phyloP scores from a whole-genome alignment of 305 asterid genomes.

The Petunia hybrid region DNA sequence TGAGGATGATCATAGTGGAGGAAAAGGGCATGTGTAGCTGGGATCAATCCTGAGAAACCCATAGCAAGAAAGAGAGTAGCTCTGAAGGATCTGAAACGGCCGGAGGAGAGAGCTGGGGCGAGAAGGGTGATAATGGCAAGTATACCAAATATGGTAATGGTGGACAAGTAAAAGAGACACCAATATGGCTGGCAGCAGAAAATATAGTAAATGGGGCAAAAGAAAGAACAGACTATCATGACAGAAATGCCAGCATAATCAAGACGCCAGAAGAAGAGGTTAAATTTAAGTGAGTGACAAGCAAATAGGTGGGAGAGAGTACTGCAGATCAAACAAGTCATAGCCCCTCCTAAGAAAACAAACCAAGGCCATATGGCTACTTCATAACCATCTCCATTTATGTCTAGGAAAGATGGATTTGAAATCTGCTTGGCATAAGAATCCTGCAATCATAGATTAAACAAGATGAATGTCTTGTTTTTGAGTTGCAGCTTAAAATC shows the following conservation, averaged over 20 bases:
- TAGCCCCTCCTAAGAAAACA: constrained; percentile 78
- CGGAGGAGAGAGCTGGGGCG: constrained; percentile 62
- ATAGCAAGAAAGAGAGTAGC: constrained; percentile 68
- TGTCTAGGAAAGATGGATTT: constrained; percentile 47
- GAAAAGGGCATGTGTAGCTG: constrained; percentile 74
- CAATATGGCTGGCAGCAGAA: constrained; percentile 66
- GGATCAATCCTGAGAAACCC: constrained; percentile 88
- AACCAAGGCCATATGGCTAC: constrained; percentile 89
- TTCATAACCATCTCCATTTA: constrained; percentile 40
- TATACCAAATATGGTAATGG: constrained; percentile 60
- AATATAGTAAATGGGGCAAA: constrained; percentile 75
- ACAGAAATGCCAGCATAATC: constrained; percentile 83
- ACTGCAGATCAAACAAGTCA: constrained; percentile 73
- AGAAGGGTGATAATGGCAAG: constrained; percentile 66
- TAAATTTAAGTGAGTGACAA: constrained; percentile 75
- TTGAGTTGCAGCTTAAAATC: not conserved
- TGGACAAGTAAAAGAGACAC: constrained; percentile 63
- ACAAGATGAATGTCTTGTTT: not conserved
- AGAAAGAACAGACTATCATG: constrained; percentile 85
- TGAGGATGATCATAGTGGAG: constrained; percentile 59
- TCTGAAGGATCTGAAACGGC: constrained; percentile 69
- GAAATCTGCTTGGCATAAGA: constrained; percentile 51
- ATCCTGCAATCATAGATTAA: constrained; percentile 53
- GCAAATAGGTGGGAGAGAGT: constrained; percentile 79
- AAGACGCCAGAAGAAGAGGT: constrained; percentile 85